phyloP scores from a whole-genome alignment of 257 asterid genomes.

The Haberlea rhodopensis region DNA sequence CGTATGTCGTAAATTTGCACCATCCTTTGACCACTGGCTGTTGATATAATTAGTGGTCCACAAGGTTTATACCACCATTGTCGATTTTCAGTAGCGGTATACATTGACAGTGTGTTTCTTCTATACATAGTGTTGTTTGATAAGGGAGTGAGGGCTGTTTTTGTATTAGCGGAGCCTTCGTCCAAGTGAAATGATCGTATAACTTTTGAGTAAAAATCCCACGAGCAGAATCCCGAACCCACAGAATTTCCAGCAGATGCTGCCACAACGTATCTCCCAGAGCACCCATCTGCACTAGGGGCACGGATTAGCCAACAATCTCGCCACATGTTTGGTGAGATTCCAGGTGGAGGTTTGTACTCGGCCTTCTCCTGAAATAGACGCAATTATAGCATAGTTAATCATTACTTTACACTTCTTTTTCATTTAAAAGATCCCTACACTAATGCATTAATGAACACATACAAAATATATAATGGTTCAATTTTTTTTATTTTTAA shows the following conservation, averaged over 20 bases:
- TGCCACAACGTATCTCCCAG: conserved; percentile 80
- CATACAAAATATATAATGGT: not conserved
- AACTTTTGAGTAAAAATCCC: conserved; percentile 74
- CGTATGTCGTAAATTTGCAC: conserved; percentile 70
- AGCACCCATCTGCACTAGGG: conserved; percentile 82
- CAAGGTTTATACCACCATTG: conserved; percentile 92
- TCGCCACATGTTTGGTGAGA: conserved; percentile 65
- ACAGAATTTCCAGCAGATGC: conserved; percentile 83
- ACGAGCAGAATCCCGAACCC: conserved; percentile 74
- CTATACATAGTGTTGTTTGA: conserved; percentile 46
- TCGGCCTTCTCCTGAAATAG: conserved; percentile 58
- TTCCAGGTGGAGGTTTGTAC: conserved; percentile 61
- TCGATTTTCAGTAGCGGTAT: conserved; percentile 48
- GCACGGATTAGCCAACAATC: conserved; percentile 89
- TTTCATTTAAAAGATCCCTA: not conserved
- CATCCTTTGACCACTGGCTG: conserved; percentile 59
- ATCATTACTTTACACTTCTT: not conserved
- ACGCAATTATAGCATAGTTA: not conserved
- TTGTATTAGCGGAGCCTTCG: conserved; percentile 35
- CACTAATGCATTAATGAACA: not conserved
- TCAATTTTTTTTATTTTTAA: not conserved
- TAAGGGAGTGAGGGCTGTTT: conserved; percentile 60
- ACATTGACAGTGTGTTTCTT: conserved; percentile 45
- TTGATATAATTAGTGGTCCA: conserved; percentile 74
- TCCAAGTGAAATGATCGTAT: conserved; percentile 56